A percentile compares a stretch with the other conserved stretches of the same genome.
Evolutionary conservation across 176 grass and related monocot genomes (phyloP).

Genomic region (Cenchrus americanus): DNA sequence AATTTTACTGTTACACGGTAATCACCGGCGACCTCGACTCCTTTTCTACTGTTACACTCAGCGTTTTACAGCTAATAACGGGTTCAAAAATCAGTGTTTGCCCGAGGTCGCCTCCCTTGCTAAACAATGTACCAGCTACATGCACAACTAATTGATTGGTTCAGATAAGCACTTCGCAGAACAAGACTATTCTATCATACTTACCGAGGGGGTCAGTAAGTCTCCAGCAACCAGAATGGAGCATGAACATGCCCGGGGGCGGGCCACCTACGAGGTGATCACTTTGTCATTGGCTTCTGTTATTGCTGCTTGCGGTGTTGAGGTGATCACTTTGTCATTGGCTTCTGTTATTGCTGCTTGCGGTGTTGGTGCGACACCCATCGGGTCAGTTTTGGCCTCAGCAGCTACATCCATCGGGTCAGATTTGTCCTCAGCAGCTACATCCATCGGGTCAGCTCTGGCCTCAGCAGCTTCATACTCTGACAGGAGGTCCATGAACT

Average conservation of each 20-base stretch:
- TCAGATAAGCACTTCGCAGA: constrained; percentile 27
- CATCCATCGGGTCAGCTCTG: constrained; percentile 51
- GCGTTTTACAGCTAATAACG: constrained; percentile 36
- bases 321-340: background rate
- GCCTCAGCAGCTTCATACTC: constrained; percentile 62
- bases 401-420: constrained; percentile 44
- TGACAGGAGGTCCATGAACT: constrained; percentile 91
- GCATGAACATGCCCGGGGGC: background rate
- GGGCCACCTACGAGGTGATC: background rate
- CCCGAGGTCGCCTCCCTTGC: constrained; percentile 26
- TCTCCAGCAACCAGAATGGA: constrained; percentile 27
- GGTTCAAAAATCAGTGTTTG: constrained; percentile 27
- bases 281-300: constrained; percentile 8
- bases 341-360: background rate
- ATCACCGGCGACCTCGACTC: constrained; percentile 33
- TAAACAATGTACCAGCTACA: constrained; percentile 44
- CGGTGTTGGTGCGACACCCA: constrained; percentile 28
- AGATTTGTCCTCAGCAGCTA: background rate
- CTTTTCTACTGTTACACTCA: constrained; percentile 61
- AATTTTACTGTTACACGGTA: constrained; percentile 48
- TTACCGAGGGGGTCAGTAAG: constrained; percentile 56
- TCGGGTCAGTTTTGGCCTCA: constrained; percentile 32
- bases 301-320: background rate
- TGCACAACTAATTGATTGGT: constrained; percentile 24
- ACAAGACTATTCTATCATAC: constrained; percentile 48